Conservation (phyloP, 2,329 filamentous ascomycete genomes). For the Colletotrichum horii region DNA sequence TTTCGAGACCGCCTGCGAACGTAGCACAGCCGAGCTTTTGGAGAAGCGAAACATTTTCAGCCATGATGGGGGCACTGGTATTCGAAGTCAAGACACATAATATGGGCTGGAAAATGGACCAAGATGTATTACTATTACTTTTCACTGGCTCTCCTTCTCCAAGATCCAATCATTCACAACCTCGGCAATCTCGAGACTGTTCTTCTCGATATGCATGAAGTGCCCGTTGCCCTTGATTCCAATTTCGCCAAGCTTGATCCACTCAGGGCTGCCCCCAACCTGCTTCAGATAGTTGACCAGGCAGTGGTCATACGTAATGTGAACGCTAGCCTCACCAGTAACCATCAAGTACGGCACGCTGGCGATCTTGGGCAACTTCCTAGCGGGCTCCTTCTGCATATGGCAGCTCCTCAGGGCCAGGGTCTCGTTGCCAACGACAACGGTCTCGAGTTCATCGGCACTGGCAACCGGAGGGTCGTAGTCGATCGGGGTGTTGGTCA, state of each 20-base stretch:
- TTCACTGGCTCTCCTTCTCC: background rate
- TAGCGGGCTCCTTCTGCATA: slow-evolving; percentile 24
- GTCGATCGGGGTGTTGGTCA: slow-evolving; percentile 45
- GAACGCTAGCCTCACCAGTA: slow-evolving; percentile 58
- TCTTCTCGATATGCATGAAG: slow-evolving; percentile 59
- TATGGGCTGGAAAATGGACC: too few relatives aligned
- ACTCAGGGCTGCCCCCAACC: slow-evolving; percentile 50
- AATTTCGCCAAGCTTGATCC: slow-evolving; percentile 46
- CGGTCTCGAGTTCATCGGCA: slow-evolving; percentile 12
- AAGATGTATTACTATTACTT: background rate
- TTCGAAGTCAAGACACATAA: too few relatives aligned
- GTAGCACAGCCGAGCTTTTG: too few relatives aligned
- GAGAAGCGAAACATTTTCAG: too few relatives aligned
- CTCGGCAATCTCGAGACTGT: slow-evolving; percentile 48
- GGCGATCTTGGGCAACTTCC: slow-evolving; percentile 52
- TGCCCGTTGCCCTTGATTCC: slow-evolving; percentile 60
- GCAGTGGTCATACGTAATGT: slow-evolving; percentile 60
- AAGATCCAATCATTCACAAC: slow-evolving; percentile 42
- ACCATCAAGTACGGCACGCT: slow-evolving; percentile 53
- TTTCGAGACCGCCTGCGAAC: too few relatives aligned
- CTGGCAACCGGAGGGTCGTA: slow-evolving; percentile 40
- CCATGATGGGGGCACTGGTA: too few relatives aligned
- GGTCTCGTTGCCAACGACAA: slow-evolving; percentile 13
- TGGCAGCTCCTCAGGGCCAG: background rate
- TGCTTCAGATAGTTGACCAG: slow-evolving; percentile 57